Evolutionary conservation across 2,329 filamentous ascomycete genomes (phyloP), one percentile per base, ranked within the genome.

Genomic region (Xylaria sp.): DNA sequence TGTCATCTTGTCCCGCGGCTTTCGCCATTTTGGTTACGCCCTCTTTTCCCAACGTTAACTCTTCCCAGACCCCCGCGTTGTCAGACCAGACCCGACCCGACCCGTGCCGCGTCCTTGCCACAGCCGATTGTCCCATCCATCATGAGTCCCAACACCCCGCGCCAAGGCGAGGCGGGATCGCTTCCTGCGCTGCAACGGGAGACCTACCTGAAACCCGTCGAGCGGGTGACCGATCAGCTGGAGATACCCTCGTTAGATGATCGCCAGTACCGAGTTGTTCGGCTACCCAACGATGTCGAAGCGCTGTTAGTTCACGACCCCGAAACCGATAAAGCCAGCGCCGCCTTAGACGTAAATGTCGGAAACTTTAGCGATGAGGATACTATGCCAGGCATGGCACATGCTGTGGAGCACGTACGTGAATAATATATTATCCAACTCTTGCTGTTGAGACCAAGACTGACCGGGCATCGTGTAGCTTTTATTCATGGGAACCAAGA

Each of bases 401-500:
- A 98, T 83, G 94, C 94, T 6, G 93, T 98, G 63, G 95, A 98
- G 84, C 95, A 97, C 86, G 87, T 89, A 83, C 70, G 80, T 77
- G 44, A 31, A 40, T 48, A 20, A 38, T 38, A n/a, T n/a, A n/a
- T 28, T 59, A 26, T 42, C 51, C n/a, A 2, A 23, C 10, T 59
- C 33, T 59, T n/a, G 11, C 51, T 13, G 17, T 54, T 6, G 13
- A 33, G 13, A 33, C 42, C 57, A 23, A 20, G 48, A 51, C 63
- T 75, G 48, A 76, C 62, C 62, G 49, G 15, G 59, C 17, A 49
- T 31, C 66, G 7, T 70, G 17, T 73, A 90, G 86, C 83, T 97
- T 72, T 84, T 99, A 28, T 99, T 99, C 83, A 98, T 99, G 96
- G 96, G 96, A 59, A 99, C 96, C 7, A 92, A 97, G 81, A 99